Percentiles rank a stretch among this genome's conserved stretches.
phyloP scores from a whole-genome alignment of 306 rosid species.

The Purshia tridentata region DNA sequence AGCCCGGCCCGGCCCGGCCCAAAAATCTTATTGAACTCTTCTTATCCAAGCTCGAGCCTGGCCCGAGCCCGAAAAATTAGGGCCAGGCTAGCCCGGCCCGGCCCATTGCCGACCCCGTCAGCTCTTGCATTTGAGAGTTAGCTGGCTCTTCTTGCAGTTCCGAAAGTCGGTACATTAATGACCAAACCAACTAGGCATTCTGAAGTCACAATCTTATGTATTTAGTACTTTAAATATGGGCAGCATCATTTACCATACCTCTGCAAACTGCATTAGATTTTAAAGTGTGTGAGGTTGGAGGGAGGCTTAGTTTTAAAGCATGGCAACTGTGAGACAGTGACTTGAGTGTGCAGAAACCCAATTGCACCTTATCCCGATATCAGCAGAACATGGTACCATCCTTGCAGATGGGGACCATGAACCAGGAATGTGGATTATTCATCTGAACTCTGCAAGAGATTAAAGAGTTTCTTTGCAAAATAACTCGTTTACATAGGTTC shows the following conservation, averaged over 20 bases:
- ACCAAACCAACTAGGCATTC: conserved; percentile 19
- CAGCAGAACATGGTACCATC: conserved; percentile 21
- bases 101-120: too few relatives aligned
- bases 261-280: conserved; percentile 20
- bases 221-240: conserved; percentile 10
- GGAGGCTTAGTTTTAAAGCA: not conserved
- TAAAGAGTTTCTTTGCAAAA: not conserved
- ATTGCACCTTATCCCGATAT: conserved; percentile 36
- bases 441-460: too few relatives aligned
- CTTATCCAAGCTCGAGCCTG: too few relatives aligned
- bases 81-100: too few relatives aligned
- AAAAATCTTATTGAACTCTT: too few relatives aligned
- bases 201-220: conserved; percentile 18
- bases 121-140: not conserved
- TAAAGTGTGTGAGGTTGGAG: not conserved
- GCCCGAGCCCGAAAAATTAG: too few relatives aligned
- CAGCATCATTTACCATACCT: conserved; percentile 8
- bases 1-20: too few relatives aligned
- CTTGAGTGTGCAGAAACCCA: conserved; percentile 28
- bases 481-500: too few relatives aligned
- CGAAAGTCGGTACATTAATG: conserved; percentile 10
- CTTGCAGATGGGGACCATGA: conserved; percentile 30
- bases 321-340: conserved; percentile 39
- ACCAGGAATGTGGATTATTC: conserved; percentile 26
- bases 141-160: not conserved